Percentiles rank a stretch among this genome's conserved stretches.
phyloP scores from a whole-genome alignment of 352 stramenopile species.

The Phytophthora meadii region DNA sequence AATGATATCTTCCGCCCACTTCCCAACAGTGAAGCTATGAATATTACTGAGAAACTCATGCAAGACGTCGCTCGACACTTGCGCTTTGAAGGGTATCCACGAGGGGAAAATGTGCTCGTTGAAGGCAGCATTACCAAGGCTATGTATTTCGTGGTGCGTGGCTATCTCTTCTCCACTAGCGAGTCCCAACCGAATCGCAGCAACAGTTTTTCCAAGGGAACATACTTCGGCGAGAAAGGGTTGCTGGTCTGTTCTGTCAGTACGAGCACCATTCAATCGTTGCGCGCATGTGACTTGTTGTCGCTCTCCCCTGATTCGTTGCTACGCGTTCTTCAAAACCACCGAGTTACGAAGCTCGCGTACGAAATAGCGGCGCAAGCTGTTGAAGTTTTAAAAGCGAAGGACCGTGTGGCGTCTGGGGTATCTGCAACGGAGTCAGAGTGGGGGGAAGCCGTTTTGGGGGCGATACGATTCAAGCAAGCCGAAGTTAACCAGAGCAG shows the following conservation, averaged over 20 bases:
- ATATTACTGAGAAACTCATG: conserved; percentile 38
- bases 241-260: conserved; percentile 64
- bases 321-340: conserved; percentile 46
- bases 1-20: conserved; percentile 54
- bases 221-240: conserved; percentile 68
- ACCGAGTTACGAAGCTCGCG: conserved; percentile 48
- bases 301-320: conserved; percentile 54
- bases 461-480: conserved; percentile 44
- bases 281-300: conserved; percentile 66
- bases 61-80: conserved; percentile 53
- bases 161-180: conserved; percentile 46
- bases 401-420: conserved; percentile 12
- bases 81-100: conserved; percentile 69
- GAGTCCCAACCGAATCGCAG: conserved; percentile 32
- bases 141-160: conserved; percentile 79
- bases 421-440: conserved; percentile 42
- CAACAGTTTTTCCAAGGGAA: conserved; percentile 49
- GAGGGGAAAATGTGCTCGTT: conserved; percentile 61
- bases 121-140: conserved; percentile 69
- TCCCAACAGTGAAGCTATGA: conserved; percentile 28
- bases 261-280: conserved; percentile 51
- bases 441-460: conserved; percentile 48
- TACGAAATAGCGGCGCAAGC: conserved; percentile 49
- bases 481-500: conserved; percentile 12
- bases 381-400: conserved; percentile 23